Base-by-base conservation (phyloP, 768 basidiomycete species). In the Tricholoma hemisulphureum region DNA sequence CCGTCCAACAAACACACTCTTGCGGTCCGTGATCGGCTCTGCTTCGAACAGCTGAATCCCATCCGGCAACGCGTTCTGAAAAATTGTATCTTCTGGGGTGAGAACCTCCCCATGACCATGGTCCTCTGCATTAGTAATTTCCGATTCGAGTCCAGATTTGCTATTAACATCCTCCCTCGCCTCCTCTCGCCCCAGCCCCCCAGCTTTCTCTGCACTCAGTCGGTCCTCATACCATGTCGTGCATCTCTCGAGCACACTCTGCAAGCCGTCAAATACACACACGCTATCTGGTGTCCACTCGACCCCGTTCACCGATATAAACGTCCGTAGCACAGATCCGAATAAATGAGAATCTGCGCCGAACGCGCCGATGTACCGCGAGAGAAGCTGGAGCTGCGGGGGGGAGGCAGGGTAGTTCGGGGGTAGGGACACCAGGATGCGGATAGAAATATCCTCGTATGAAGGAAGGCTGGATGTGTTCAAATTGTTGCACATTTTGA, bases 251-350 rank as follows among this genome's bases (percentile, higher is more conserved):
- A 88, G 70, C 9, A 90, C 83, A 63, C 77, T 84, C 70, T 93
- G 91, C 24, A 95, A 71, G 10, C 93, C 93, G 61, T 95, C 93
- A 66, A 94, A 95, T 11, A 95, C 88, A 61, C 90, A 93, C 16
- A 94, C 86, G 1, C 77, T 78, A 28, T 86, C 91, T 21, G 81
- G 76, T 2, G 77, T 75, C 85, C 89, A 95, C 61, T 92, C 88
- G n/a, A 91, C 81, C 6, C 88, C 91, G 54, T 79, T 82, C 20
- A 78, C 67, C 3, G 93, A 93, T 55, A 95, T 92, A 69, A 82
- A 95, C 0, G 89, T 94, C 35, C 89, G 82, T 18, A 94, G 76
- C 32, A 93, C 80, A 1, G 81, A 81, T 21, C 91, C 91, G 66
- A 95, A 95, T 16, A 95, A 79, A 14, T 70, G 69, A 8, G 89